A percentile compares a stretch with the other conserved stretches of the same genome.
Evolutionary conservation across 106 monocot genomes (phyloP).

Genomic region (Dioscorea alata): DNA sequence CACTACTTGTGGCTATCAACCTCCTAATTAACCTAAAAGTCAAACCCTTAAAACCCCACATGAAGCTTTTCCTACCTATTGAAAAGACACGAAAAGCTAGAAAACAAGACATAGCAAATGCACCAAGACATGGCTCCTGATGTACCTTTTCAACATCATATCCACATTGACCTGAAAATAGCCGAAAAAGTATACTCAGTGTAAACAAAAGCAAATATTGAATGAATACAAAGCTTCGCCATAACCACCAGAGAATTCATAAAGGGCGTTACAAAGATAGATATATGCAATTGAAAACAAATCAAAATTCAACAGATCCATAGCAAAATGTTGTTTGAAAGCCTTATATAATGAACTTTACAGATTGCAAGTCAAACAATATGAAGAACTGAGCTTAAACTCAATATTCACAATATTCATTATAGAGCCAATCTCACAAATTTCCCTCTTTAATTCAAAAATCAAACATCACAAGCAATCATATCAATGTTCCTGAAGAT

Average conservation of each 20-base stretch:
- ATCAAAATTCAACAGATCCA: not conserved
- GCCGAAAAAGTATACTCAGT: not conserved
- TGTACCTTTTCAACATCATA: slow-evolving; percentile 79
- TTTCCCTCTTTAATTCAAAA: not conserved
- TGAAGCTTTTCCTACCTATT: not conserved
- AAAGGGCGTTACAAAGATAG: not conserved
- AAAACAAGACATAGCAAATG: not conserved
- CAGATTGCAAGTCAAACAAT: too few species aligned
- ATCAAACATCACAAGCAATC: not conserved
- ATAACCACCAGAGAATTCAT: not conserved
- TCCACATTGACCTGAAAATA: slow-evolving; percentile 70
- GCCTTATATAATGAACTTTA: not conserved
- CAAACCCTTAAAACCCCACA: not conserved
- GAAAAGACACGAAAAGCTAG: not conserved
- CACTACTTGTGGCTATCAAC: not conserved
- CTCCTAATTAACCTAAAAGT: not conserved
- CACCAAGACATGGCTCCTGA: not conserved
- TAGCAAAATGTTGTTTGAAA: not conserved
- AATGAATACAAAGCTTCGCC: not conserved
- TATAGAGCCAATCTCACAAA: too few species aligned
- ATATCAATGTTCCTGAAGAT: not conserved
- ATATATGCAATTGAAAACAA: not conserved
- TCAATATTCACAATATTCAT: too few species aligned
- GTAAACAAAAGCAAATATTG: not conserved
- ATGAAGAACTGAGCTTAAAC: too few species aligned